A percentile compares a stretch with the other conserved stretches of the same genome.
Evolutionary conservation across 108 stramenopile genomes (phyloP).

Genomic region (Nannochloropsis granulata): DNA sequence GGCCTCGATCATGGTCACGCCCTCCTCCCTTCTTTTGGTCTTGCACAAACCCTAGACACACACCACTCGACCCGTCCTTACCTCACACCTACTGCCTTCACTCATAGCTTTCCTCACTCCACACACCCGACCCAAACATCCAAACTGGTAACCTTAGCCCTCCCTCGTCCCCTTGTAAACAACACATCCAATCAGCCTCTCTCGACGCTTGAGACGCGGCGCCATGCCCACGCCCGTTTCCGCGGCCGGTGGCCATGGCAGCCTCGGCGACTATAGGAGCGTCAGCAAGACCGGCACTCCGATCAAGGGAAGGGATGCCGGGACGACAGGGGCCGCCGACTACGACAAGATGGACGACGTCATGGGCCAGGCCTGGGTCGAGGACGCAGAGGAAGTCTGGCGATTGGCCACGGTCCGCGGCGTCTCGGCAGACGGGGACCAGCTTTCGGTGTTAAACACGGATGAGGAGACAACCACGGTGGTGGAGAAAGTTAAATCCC

Average conservation of each 20-base stretch:
- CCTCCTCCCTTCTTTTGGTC: too few relatives aligned
- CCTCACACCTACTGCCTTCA: too few relatives aligned
- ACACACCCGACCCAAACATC: too few relatives aligned
- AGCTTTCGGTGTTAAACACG: neutral
- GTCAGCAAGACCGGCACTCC: neutral
- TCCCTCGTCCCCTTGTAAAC: too few relatives aligned
- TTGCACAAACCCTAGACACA: too few relatives aligned
- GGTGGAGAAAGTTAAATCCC: neutral
- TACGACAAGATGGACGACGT: neutral
- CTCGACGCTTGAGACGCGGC: too few relatives aligned
- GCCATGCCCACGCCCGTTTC: neutral
- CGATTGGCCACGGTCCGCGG: neutral
- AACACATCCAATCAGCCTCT: too few relatives aligned
- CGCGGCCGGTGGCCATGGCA: neutral
- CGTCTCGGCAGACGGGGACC: constrained; percentile 2
- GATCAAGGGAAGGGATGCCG: neutral
- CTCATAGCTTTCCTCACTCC: too few relatives aligned
- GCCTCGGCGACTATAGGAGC: neutral
- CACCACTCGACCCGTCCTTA: too few relatives aligned
- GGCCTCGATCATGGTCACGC: too few relatives aligned
- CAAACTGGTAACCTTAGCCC: too few relatives aligned
- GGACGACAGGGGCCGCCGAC: neutral
- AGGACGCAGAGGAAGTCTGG: constrained; percentile 2
- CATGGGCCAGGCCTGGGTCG: constrained; percentile 5
- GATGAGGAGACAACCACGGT: neutral